Base-by-base conservation (phyloP, 148 eudicot genomes). In the Mesembryanthemum crystallinum region DNA sequence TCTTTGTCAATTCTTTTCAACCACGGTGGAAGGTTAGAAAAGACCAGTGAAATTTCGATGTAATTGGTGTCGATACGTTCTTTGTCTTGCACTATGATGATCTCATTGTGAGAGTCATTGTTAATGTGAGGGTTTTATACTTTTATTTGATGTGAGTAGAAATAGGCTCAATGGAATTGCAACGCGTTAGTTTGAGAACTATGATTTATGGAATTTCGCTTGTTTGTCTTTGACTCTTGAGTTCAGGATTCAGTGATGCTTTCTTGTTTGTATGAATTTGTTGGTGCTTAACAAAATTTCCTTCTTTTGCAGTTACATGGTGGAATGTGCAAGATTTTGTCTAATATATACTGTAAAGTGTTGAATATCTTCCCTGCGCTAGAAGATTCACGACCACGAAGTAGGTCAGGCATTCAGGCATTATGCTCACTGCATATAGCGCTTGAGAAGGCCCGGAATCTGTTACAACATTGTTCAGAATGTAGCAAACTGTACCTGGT, bases 401-500 rank as follows among this genome's bases (percentile, higher is more conserved):
- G 98, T 81, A 89, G 91, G 63, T 82, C 98, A 23, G 98, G 98
- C 33, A 95, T 95, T 84, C 98, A 92, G 81, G 96, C 97, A 62
- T 84, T 95, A 73, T 95, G 98, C 74, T 87, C 96, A 57, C 78
- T 95, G 73, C 98, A 95, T 78, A 82, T 95, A 69, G 96, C 98
- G 24, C 91, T 95, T 39, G 98, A 95, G 83, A 95, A 95, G 87
- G 85, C 96, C 35, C 89, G 89, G 85, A 91, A 82, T 80, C 84
- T 92, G 45, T 86, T 95, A 72, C 98, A 90, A 69, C 98, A 95
- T 75, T 95, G 98, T 73, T 88, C 91, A 1, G 97, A 90, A 78
- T 87, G 97, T 72, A 95, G 98, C 81, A 95, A 95, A 86, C 83
- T 95, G 61, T 95, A 95, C 91, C 80, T 95, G 90, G 98, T 92